These are phyloP conservation scores for Echinochloa phyllopogon DNA, from an alignment of 176 grass and related monocot genomes.

Conservation along the genomic window DNA sequence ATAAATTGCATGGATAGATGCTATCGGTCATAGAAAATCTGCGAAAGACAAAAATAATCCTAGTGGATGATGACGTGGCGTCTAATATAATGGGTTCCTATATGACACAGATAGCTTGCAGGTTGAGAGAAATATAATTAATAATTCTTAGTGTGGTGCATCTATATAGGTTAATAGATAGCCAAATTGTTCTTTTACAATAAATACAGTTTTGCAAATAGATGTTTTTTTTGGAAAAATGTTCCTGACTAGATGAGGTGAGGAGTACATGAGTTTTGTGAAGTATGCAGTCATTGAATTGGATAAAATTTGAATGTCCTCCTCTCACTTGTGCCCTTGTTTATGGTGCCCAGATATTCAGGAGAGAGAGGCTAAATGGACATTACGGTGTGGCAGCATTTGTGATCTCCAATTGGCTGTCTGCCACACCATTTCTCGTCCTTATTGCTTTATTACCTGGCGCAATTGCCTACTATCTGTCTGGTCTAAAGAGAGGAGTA, in stretches of 20 bases:
- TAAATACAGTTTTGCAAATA: not conserved
- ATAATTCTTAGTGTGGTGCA: too few species aligned
- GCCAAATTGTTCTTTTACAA: not conserved
- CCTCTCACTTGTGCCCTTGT: not conserved
- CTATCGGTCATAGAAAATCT: too few species aligned
- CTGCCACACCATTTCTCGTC: constrained; percentile 52
- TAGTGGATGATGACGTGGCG: too few species aligned
- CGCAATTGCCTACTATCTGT: constrained; percentile 57
- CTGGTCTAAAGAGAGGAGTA: constrained; percentile 32
- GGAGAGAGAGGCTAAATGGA: constrained; percentile 58
- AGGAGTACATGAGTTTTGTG: not conserved
- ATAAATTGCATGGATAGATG: too few species aligned
- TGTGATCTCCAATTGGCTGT: constrained; percentile 56
- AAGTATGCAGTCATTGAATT: not conserved
- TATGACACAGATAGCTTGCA: too few species aligned
- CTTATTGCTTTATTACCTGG: constrained; percentile 52
- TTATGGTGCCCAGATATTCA: constrained; percentile 44
- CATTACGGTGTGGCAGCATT: constrained; percentile 56
- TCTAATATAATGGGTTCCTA: too few species aligned
- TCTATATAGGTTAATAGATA: too few species aligned
- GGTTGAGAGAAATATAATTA: too few species aligned
- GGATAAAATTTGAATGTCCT: not conserved
- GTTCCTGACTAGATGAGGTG: not conserved
- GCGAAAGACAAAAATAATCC: too few species aligned
- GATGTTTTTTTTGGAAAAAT: not conserved